These are phyloP conservation scores for Hippophae gyantsensis DNA, from an alignment of 306 rosid species.

Conservation along the genomic window DNA sequence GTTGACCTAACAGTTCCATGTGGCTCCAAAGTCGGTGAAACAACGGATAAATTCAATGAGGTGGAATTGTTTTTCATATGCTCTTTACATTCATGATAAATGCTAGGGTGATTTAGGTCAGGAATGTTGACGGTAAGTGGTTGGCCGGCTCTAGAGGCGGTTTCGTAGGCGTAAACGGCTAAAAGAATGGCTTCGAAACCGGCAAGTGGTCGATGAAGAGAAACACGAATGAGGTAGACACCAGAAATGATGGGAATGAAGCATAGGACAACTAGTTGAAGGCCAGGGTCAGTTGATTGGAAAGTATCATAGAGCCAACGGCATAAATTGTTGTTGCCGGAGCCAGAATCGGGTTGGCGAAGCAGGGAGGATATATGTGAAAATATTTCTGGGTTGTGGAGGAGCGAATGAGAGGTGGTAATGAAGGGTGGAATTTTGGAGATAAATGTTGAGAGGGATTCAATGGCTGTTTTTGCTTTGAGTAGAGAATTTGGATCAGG, in stretches of 20 bases:
- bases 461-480: slow-evolving; percentile 27
- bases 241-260: slow-evolving; percentile 56
- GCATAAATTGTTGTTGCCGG: slow-evolving; percentile 65
- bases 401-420: slow-evolving; percentile 29
- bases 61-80: slow-evolving; percentile 27
- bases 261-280: slow-evolving; percentile 61
- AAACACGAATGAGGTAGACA: slow-evolving; percentile 51
- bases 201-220: slow-evolving; percentile 43
- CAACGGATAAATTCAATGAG: slow-evolving; percentile 24
- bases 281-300: slow-evolving; percentile 44
- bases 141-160: slow-evolving; percentile 45
- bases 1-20: slow-evolving; percentile 62
- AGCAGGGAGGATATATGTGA: slow-evolving; percentile 51
- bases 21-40: slow-evolving; percentile 53
- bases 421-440: slow-evolving; percentile 24
- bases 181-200: slow-evolving; percentile 75
- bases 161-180: slow-evolving; percentile 62
- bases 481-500: background rate
- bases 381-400: slow-evolving; percentile 28
- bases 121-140: slow-evolving; percentile 49
- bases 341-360: slow-evolving; percentile 52
- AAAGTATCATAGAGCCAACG: slow-evolving; percentile 88
- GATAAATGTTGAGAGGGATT: slow-evolving; percentile 46
- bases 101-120: slow-evolving; percentile 39
- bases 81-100: slow-evolving; percentile 48